Percentiles rank a stretch among this genome's conserved stretches.
phyloP scores from a whole-genome alignment of 2,329 filamentous ascomycete species.

The Colletotrichum caudatum region DNA sequence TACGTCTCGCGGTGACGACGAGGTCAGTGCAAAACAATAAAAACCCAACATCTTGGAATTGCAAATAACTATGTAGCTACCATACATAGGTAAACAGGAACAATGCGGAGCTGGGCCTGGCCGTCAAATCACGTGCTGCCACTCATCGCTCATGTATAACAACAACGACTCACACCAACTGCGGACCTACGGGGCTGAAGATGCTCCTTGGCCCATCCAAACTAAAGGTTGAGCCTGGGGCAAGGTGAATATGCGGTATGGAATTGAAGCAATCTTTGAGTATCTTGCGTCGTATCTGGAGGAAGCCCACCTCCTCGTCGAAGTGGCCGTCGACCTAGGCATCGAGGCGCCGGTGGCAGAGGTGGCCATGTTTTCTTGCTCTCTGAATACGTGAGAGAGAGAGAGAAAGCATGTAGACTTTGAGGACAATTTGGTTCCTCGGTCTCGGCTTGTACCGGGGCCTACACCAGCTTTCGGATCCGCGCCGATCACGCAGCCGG shows the following conservation, averaged over 20 bases:
- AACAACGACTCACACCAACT: background rate
- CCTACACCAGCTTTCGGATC: conserved; percentile 4
- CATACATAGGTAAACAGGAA: background rate
- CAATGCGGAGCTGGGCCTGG: background rate
- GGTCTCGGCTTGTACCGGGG: background rate
- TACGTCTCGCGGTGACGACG: background rate
- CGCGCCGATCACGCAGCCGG: background rate
- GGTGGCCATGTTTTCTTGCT: background rate
- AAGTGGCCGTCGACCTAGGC: conserved; percentile 35
- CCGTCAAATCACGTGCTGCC: background rate
- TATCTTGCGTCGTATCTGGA: conserved; percentile 1
- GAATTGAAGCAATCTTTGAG: no score
- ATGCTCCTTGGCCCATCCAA: background rate
- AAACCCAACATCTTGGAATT: background rate
- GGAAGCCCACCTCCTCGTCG: conserved; percentile 33
- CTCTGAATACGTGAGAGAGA: background rate
- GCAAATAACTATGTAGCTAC: no score
- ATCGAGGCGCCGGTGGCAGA: conserved; percentile 28
- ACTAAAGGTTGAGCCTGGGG: background rate
- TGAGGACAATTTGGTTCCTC: background rate
- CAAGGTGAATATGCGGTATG: no score
- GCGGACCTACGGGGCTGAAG: conserved; percentile 2
- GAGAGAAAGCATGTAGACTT: background rate
- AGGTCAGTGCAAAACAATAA: conserved; percentile 3
- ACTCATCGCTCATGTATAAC: background rate